These are phyloP conservation scores for Agaricus subrufescens DNA, from an alignment of 768 basidiomycete genomes.

Conservation along the genomic window DNA sequence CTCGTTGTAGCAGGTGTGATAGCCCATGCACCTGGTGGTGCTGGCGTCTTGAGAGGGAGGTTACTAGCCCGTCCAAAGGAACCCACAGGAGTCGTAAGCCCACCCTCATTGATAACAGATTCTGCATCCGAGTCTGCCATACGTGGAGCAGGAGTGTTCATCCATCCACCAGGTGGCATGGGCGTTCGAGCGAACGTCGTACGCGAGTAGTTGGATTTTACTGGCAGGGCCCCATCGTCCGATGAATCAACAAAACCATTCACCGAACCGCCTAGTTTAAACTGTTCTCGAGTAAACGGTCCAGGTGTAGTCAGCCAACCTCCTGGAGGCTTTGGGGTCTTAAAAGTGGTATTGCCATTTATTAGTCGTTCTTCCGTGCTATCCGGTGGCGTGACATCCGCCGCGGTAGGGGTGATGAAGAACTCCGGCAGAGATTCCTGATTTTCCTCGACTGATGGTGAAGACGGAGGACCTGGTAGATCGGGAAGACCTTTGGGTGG, in stretches of 20 bases:
- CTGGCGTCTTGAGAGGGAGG: slow-evolving; percentile 53
- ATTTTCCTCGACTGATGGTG: slow-evolving; percentile 31
- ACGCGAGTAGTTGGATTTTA: slow-evolving; percentile 12
- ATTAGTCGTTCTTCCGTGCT: not conserved
- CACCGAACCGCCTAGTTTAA: slow-evolving; percentile 10
- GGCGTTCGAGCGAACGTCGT: slow-evolving; percentile 20
- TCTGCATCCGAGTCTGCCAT: slow-evolving; percentile 12
- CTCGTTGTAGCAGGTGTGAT: slow-evolving; percentile 45
- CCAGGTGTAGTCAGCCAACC: slow-evolving; percentile 32
- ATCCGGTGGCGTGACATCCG: slow-evolving; percentile 1
- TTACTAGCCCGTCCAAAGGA: slow-evolving; percentile 47
- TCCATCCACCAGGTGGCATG: slow-evolving; percentile 33
- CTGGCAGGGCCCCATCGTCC: not conserved
- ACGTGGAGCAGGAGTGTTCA: slow-evolving; percentile 22
- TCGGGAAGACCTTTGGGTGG: slow-evolving; percentile 61
- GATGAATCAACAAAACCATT: slow-evolving; percentile 1
- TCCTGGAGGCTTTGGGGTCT: slow-evolving; percentile 45
- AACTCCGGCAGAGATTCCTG: not conserved
- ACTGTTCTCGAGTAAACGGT: slow-evolving; percentile 11
- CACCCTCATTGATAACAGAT: slow-evolving; percentile 23
- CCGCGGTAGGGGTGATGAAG: not conserved
- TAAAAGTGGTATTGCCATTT: slow-evolving; percentile 19
- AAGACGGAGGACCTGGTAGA: slow-evolving; percentile 62
- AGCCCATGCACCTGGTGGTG: slow-evolving; percentile 66
- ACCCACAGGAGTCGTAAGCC: slow-evolving; percentile 41